These are phyloP conservation scores for Taphrina communis DNA, from an alignment of 1,139 yeast species.

Conservation along the genomic window DNA sequence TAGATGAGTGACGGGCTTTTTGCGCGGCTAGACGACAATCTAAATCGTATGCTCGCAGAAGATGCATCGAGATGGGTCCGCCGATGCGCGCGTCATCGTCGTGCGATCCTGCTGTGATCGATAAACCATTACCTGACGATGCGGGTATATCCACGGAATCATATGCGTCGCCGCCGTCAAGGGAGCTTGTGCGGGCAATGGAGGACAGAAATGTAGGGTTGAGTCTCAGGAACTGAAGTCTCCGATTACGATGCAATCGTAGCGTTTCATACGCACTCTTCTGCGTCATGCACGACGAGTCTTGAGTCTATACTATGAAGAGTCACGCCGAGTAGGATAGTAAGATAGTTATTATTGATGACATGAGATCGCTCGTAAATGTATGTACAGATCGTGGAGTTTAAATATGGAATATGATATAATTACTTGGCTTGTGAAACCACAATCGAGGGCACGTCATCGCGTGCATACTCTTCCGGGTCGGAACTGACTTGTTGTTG, in stretches of 20 bases:
- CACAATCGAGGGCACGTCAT: slow-evolving; percentile 1
- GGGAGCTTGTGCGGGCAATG: not conserved
- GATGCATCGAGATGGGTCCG: slow-evolving; percentile 20
- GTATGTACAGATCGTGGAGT: not conserved
- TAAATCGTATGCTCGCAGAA: slow-evolving; percentile 19
- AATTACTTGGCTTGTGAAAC: not conserved
- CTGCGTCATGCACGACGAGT: not conserved
- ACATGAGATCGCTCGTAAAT: too few relatives aligned
- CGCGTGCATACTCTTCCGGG: slow-evolving; percentile 9
- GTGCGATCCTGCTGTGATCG: too few relatives aligned
- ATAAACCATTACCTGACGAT: too few relatives aligned
- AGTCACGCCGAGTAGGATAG: too few relatives aligned
- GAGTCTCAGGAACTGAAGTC: slow-evolving; percentile 21
- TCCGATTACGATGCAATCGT: not conserved
- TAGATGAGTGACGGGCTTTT: not conserved
- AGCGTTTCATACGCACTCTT: not conserved
- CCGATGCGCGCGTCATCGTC: slow-evolving; percentile 12
- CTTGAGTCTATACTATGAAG: too few relatives aligned
- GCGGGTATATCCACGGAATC: too few relatives aligned
- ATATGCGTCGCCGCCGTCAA: too few relatives aligned
- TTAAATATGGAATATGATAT: not conserved
- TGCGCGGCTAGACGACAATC: slow-evolving; percentile 16
- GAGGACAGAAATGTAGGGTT: not conserved
- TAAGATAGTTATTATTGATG: too few relatives aligned
- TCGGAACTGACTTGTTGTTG: not conserved